Evolutionary conservation across 257 asterid genomes (phyloP), one percentile per base, ranked within the genome.

Genomic region (Perilla frutescens): DNA sequence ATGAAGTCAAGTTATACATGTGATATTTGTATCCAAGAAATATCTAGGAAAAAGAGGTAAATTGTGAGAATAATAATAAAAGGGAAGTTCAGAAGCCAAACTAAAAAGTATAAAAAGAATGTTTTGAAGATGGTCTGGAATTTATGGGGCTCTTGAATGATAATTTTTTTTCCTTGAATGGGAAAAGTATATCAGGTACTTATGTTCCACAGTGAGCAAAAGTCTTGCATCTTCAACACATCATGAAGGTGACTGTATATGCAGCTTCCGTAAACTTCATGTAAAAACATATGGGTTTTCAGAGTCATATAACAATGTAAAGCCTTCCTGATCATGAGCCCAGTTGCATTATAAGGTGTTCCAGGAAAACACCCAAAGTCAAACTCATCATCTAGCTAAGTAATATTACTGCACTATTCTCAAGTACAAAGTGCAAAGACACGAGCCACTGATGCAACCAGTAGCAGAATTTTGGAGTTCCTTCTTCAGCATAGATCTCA

Each of bases 111-210:
- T 20, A 44, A 31, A 47, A 41, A 1, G 29, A 41, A 53, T 20
- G 14, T 41, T 31, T 49, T 11, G 44, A 51, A 62, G 41, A 37
- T 26, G 53, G 31, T 61, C 32, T 34, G 45, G 20, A 34, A 4
- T 32, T 56, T 32, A 29, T 15, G 53, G 60, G 61, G 60, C 48
- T 39, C 65, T 43, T 10, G 13, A 54, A 26, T 3, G 8, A 51
- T 34, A 14, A 51, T 3, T 7, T 66, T 34, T 10, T 10, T 39
- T n/a, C 8, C 26, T 3, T 10, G 54, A 41, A 34, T 5, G 41
- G 64, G 11, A 14, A 40, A 70, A 54, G 63, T 29, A 45, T 40
- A 69, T 54, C 5, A 49, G 41, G 60, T 49, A 48, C 48, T 67
- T n/a, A 67, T 50, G 32, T 9, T 29, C 20, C 39, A 8, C 20